Percentiles rank a stretch among this genome's conserved stretches.
phyloP scores from a whole-genome alignment of 2,329 filamentous ascomycete species.

The Gaeumannomyces tritici region DNA sequence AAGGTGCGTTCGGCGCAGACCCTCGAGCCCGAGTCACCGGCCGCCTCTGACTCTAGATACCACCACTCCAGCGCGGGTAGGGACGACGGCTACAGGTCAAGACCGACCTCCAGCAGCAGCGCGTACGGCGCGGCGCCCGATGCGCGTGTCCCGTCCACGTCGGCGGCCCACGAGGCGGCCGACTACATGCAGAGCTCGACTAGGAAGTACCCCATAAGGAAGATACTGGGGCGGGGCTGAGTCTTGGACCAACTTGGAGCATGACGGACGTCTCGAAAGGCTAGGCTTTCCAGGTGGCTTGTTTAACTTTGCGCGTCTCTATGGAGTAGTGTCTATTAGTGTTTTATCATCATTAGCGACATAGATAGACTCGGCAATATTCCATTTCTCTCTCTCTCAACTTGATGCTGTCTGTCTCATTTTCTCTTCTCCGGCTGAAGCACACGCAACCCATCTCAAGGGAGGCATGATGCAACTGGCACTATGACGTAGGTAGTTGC shows the following conservation, averaged over 20 bases:
- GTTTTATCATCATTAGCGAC: not conserved
- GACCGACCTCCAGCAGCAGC: too few species aligned
- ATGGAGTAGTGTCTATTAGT: not conserved
- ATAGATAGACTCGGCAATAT: not conserved
- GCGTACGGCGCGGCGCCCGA: not conserved
- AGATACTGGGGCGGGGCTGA: constrained; percentile 9
- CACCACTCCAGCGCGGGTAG: not conserved
- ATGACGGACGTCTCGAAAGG: not conserved
- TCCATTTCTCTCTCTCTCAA: not conserved
- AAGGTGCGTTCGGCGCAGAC: constrained; percentile 17
- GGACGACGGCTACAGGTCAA: constrained; percentile 1
- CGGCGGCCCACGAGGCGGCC: constrained; percentile 1
- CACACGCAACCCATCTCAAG: too few species aligned
- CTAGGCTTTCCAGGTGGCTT: not conserved
- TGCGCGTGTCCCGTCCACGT: not conserved
- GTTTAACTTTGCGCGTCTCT: not conserved
- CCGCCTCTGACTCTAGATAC: not conserved
- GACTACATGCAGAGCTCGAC: constrained; percentile 2
- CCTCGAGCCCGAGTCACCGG: constrained; percentile 5
- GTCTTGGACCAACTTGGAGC: not conserved
- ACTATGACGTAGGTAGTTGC: too few species aligned
- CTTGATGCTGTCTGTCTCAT: not conserved
- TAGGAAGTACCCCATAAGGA: constrained; percentile 8
- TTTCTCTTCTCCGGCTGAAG: too few species aligned
- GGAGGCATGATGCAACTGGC: too few species aligned